Base-by-base conservation (phyloP, 2,329 filamentous ascomycete genomes). In the Pseudogymnoascus sp. region DNA sequence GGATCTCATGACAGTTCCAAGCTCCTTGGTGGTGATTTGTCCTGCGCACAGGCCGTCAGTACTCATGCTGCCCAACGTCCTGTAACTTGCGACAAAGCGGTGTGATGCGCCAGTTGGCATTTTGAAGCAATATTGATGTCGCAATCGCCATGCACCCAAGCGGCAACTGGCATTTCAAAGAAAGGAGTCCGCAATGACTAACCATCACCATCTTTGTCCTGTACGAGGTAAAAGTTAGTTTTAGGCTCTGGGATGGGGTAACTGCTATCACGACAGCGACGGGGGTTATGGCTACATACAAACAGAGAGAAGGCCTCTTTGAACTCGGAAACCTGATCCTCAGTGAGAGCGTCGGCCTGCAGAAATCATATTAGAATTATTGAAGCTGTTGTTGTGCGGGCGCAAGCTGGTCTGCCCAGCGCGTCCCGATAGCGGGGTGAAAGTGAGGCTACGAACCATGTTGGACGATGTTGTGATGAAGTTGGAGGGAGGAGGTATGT, bases 301-400 rank as follows among this genome's bases (percentile, higher is more conserved):
- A 99, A 99, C 70, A 99, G 91, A 77, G 94, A 99, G 82, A 99
- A 99, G 62, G 94, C 94, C 83, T 99, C 94, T 90, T 97, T 99
- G 85, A 97, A 99, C 83, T 99, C 94, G 77, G 94, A 97, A 77
- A 99, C 94, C 86, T 99, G 94, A 83, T 99, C 94, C 85, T 99
- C 94, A 72, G 94, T 97, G 75, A 99, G 89, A 78, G 93, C 93
- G 78, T 99, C 94, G 78, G 93, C 93, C 93, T 97, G 77, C 63
- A 68, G 55, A 29, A 11, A 26, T 33, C 29, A 61, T 63, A 38
- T 69, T 66, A 67, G 66, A n/a, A 33, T 26, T 65, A 66, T 55
- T 35, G 49, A 55, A 55, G 49, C 68, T 63, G 69, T 73, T 63
- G 31, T 65, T 65, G 49, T 63, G 59, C 19, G 45, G 63, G 49